Base-by-base conservation (phyloP, 805 yeast species). In the Candida cerambycidarum region DNA sequence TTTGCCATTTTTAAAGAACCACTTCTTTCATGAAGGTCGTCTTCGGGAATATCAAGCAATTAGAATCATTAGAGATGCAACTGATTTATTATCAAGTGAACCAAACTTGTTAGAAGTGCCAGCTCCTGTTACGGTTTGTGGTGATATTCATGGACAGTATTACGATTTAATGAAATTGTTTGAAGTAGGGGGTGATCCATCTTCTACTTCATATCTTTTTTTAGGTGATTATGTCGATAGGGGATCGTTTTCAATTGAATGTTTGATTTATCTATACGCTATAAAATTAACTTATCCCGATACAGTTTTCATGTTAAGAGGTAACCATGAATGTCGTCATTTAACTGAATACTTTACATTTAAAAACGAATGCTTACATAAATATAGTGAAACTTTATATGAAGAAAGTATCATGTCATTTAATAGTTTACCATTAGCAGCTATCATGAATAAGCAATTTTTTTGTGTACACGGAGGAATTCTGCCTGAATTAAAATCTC, bases 381-480 rank as follows among this genome's bases (percentile, higher is more conserved):
- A 92, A 63, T 89, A 90, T 67, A 77, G 80, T 28, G 47, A 56
- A 27, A 61, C 59, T 1, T 71, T 92, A 12, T 92, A 88, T 63
- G 83, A 84, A 43, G 84, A 82, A 13, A 82, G 88, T 47, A 75
- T 90, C 56, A 68, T 70, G 21, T 84, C 96, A 10, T 92, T 92
- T 66, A 87, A 87, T 58, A 81, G 93, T 0, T 68, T 92, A 45
- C 98, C 98, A 5, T 73, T 92, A 51, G 96, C 95, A 1, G 98
- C 97, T 0, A 71, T 92, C 18, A 85, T 92, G 92, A 90, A 89
- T 67, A 82, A 82, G 48, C 97, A 92, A 63, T 92, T 90, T 54
- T 85, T 92, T 59, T 92, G 98, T 63, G 95, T 89, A 40, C 99
- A 92, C 60, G 99, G 98, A 40, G 98, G 98, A 11, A 72, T 92